Evolutionary conservation across 768 basidiomycete genomes (phyloP).

Genomic region (Phanerochaete carnosa): DNA sequence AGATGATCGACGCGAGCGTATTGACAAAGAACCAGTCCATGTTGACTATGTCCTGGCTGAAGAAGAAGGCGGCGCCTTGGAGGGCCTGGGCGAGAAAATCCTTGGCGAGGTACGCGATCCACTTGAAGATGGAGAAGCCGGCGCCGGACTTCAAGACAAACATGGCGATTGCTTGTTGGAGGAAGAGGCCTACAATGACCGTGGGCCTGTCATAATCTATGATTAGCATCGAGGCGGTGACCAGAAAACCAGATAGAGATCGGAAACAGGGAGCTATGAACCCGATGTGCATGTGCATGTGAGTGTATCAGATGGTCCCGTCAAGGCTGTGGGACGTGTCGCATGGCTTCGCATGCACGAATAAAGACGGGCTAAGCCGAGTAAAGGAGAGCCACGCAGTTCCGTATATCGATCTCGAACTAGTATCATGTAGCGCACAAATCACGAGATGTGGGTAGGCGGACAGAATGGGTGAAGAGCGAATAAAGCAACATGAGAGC

Average conservation of each 20-base stretch:
- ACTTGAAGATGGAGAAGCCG: constrained; percentile 81
- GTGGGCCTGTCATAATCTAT: constrained; percentile 53
- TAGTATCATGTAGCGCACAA: too few species aligned
- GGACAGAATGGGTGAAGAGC: too few species aligned
- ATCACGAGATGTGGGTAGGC: too few species aligned
- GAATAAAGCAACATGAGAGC: constrained; percentile 17
- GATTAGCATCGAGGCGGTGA: neutral
- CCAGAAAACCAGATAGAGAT: too few species aligned
- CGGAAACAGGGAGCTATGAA: neutral
- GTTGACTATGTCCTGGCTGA: constrained; percentile 56
- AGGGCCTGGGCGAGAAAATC: constrained; percentile 72
- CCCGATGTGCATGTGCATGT: too few species aligned
- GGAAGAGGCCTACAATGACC: constrained; percentile 81
- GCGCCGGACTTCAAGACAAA: constrained; percentile 86
- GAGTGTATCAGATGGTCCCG: too few species aligned
- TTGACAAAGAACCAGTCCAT: constrained; percentile 88
- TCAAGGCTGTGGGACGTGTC: too few species aligned
- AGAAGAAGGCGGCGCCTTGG: constrained; percentile 80
- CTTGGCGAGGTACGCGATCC: constrained; percentile 76
- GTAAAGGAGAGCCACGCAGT: too few species aligned
- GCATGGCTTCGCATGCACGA: too few species aligned
- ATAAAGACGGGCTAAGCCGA: too few species aligned
- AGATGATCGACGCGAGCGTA: constrained; percentile 77
- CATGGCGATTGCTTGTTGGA: constrained; percentile 83
- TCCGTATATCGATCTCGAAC: too few species aligned